Base-by-base conservation (phyloP, 2,329 filamentous ascomycete species). In the Teratosphaeriaceae sp. region DNA sequence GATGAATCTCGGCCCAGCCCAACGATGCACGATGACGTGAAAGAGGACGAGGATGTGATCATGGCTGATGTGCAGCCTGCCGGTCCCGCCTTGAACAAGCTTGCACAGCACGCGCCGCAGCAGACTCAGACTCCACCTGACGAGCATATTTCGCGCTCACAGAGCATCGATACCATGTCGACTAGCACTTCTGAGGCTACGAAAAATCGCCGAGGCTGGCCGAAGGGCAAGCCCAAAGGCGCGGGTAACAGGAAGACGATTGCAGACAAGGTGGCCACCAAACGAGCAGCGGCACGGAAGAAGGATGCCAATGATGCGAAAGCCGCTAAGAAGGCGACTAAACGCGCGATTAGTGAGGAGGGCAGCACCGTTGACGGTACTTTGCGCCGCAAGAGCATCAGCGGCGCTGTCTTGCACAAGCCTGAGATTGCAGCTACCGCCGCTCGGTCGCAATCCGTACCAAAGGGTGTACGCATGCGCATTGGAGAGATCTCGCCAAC, bases 191-290 rank as follows among this genome's bases (percentile, higher is more conserved):
- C 55, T 3, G 57, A 53, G 15, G 13, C 44, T 23, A 35, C 49
- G 26, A 55, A 50, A 40, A 45, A 40, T 22, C 57, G 56, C 37
- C 52, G 68, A 46, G 66, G 66, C 11, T 67, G 64, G 65, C 66
- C 68, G 11, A 73, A 71, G 52, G 68, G 67, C 26, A 72, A 71
- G 48, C 62, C 69, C 12, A 61, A 67, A 35, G 65, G 63, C 7
- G 54, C 67, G 38, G 63, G 64, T 34, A 55, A 49, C 21, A 57
- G 61, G 19, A 60, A 62, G 30, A 51, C 58, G 6, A 48, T 51
- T n/a, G 54, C 54, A 38, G 69, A 65, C 51, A 66, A 62, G 47
- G 45, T 48, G n/a, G 54, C 50, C 8, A 47, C 51, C 9, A 60
- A 59, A 44, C 45, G 54, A 30, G 52, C 53, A 27, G 50, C 49